Evolutionary conservation across 1,284 basidiomycete species (phyloP).

Genomic region (Caloboletus firmus): DNA sequence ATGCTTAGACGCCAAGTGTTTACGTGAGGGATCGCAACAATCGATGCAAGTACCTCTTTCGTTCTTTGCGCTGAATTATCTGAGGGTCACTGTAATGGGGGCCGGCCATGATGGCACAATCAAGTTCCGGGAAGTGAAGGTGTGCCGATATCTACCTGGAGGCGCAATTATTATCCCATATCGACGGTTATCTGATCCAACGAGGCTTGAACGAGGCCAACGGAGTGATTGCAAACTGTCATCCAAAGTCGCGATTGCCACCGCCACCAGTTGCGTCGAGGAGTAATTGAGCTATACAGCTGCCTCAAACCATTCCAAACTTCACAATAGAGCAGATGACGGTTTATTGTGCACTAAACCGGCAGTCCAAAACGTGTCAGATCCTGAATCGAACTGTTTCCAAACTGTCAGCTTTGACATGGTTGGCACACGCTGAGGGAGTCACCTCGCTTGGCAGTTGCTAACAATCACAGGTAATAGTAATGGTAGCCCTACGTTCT

Average conservation of each 20-base stretch:
- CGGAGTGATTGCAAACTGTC: neutral
- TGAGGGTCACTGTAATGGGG: neutral
- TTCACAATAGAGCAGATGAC: neutral
- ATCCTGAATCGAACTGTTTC: neutral
- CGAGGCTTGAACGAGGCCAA: constrained; percentile 11
- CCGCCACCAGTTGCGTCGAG: neutral
- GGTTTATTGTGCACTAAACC: neutral
- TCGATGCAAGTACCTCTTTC: constrained; percentile 12
- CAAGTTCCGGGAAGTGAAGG: neutral
- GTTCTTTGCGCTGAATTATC: constrained; percentile 1
- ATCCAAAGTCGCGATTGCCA: neutral
- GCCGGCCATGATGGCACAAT: neutral
- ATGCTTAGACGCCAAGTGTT: constrained; percentile 14
- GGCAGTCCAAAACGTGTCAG: neutral
- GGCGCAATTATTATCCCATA: constrained; percentile 13
- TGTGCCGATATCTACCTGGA: constrained; percentile 12
- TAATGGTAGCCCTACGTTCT: neutral
- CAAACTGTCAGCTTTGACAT: neutral
- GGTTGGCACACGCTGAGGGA: neutral
- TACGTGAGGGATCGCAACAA: constrained; percentile 3
- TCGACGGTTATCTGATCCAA: constrained; percentile 30
- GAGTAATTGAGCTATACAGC: neutral
- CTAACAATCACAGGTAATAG: neutral
- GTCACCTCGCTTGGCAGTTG: neutral
- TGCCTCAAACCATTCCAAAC: neutral